Base-by-base conservation (phyloP, 805 yeast genomes). In the Wickerhamiella lipophila region DNA sequence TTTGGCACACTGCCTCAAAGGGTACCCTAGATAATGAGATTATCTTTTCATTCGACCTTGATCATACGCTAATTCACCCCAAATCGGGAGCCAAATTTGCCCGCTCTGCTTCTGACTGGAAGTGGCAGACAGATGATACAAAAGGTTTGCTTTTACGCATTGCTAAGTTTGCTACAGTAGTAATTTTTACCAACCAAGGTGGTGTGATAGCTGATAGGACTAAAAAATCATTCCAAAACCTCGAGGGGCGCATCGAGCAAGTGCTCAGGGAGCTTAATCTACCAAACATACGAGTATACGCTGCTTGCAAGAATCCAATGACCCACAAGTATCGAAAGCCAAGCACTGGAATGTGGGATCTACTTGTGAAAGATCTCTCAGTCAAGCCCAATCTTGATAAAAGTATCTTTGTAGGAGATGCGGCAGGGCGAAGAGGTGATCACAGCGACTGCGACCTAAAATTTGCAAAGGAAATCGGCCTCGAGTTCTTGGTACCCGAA, bases 321-420 rank as follows among this genome's bases (percentile, higher is more conserved):
- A 45, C 67, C 11, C 55, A 55, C 29, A 55, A 67, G 21, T 51
- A 58, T 56, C 44, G 65, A 55, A 89, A 89, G 59, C 98, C 98
- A 0, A 65, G 66, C 3, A 60, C 58, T 1, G 96, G 95, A 0
- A 83, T 88, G 94, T 83, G 83, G 79, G 62, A 70, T 0, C 73
- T 70, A 45, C 67, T 83, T 29, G 51, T 57, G 6, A 56, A 61
- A 13, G 79, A 74, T 55, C 52, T 76, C 12, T 52, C 41, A 11
- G 46, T 54, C 0, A 50, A 50, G 7, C 55, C 78, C 1, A 78
- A 77, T 56, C 45, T 60, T 44, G 64, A 60, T 0, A 54, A 63
- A 8, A 75, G 84, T 46, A 69, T 79, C 48, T 92, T 66, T 62
- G 88, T 87, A n/a, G 98, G 98, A 5, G 98, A 89, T 67, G 97